Conservation (phyloP, 225 moss, liverwort and hornwort genomes). For the Straminergon stramineum region DNA sequence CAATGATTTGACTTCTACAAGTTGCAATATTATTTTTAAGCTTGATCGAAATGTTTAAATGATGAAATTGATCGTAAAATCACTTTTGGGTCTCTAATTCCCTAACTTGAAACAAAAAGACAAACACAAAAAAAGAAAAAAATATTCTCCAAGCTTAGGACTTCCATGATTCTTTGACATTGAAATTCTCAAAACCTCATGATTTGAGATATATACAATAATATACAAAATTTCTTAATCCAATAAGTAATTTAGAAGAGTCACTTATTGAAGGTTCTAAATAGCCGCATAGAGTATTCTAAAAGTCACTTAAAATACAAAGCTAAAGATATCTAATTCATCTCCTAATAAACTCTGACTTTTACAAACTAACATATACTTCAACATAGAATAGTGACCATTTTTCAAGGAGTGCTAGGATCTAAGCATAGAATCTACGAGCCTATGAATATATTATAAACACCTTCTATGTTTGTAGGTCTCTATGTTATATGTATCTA, state of each 20-base stretch:
- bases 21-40: neutral
- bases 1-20: neutral
- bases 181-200: neutral
- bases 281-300: neutral
- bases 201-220: neutral
- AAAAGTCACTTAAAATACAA: neutral
- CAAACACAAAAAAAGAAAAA: neutral
- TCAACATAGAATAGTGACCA: neutral
- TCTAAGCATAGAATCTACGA: no score
- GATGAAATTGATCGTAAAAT: neutral
- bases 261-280: neutral
- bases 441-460: no score
- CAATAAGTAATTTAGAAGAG: neutral
- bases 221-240: fast-evolving
- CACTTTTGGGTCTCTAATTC: neutral
- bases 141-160: neutral
- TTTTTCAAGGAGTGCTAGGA: no score
- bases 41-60: neutral
- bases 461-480: no score
- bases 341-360: neutral
- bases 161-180: neutral
- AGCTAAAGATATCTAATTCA: neutral
- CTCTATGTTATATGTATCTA: no score
- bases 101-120: neutral
- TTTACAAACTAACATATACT: neutral